Conservation (phyloP, 1,284 basidiomycete genomes). For the Coniophora puteana region DNA sequence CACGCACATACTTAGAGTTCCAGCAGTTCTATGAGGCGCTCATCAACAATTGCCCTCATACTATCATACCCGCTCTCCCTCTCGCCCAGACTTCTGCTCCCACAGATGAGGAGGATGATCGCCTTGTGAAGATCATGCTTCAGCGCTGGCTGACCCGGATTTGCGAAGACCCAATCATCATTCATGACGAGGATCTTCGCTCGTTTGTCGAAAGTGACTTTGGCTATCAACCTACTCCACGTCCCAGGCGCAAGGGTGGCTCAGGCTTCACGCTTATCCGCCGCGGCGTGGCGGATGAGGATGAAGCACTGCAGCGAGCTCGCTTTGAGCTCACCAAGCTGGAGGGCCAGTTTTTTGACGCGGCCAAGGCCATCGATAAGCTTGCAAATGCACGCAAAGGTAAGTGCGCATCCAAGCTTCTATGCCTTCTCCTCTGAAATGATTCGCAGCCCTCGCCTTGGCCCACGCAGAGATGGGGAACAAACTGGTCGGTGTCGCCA, state of each 20-base stretch:
- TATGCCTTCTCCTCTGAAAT: constrained; percentile 6
- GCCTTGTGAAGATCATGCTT: constrained; percentile 87
- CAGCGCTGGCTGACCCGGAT: constrained; percentile 91
- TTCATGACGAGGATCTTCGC: constrained; percentile 86
- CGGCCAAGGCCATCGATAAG: constrained; percentile 83
- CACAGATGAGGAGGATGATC: constrained; percentile 94
- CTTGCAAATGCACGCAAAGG: constrained; percentile 78
- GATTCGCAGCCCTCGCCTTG: constrained; percentile 59
- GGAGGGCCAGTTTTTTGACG: constrained; percentile 86
- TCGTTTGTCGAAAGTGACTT: constrained; percentile 95
- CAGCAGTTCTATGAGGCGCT: constrained; percentile 88
- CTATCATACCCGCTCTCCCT: constrained; percentile 88
- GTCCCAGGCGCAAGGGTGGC: constrained; percentile 64
- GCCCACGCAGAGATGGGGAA: constrained; percentile 86
- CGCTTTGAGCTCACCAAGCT: constrained; percentile 87
- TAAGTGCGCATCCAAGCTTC: constrained; percentile 34
- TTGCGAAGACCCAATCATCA: constrained; percentile 83
- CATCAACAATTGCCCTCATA: constrained; percentile 82
- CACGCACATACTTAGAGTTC: constrained; percentile 88
- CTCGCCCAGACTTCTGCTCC: constrained; percentile 90
- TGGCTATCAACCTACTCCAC: constrained; percentile 82
- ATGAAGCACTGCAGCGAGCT: constrained; percentile 83
- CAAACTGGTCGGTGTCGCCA: constrained; percentile 83
- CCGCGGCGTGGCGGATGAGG: constrained; percentile 75
- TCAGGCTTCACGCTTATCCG: constrained; percentile 68